A percentile compares a stretch with the other conserved stretches of the same genome.
phyloP scores from a whole-genome alignment of 768 basidiomycete species.

The Naganishia vaughanmartiniae region DNA sequence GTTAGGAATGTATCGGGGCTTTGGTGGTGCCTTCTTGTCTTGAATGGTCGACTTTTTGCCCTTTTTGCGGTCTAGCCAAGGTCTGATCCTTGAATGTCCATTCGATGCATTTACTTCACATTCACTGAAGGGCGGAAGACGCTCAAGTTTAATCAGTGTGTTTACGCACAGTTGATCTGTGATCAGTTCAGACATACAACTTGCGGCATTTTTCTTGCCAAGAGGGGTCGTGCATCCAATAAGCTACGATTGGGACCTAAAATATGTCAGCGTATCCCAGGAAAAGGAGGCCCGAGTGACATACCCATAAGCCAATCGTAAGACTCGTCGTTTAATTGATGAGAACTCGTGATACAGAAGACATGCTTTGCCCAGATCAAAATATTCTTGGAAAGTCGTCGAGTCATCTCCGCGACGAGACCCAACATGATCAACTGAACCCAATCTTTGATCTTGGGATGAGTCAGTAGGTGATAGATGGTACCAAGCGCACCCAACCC shows the following conservation, averaged over 20 bases:
- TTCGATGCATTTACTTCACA: background rate
- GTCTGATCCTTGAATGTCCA: background rate
- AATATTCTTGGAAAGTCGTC: constrained; percentile 8
- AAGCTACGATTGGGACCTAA: background rate
- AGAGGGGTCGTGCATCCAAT: constrained; percentile 15
- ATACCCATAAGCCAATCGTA: constrained; percentile 31
- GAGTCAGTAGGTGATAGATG: constrained; percentile 1
- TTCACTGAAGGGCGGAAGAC: background rate
- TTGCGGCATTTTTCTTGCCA: constrained; percentile 21
- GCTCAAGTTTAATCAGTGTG: background rate
- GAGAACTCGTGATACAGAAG: constrained; percentile 14
- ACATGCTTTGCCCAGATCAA: constrained; percentile 5
- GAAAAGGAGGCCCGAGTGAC: background rate
- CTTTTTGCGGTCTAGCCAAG: constrained; percentile 1
- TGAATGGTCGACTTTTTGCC: background rate
- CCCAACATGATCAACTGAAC: constrained; percentile 26
- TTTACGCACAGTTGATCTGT: background rate
- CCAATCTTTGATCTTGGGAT: constrained; percentile 29
- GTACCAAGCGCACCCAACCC: constrained; percentile 1
- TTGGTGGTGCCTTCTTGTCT: constrained; percentile 10
- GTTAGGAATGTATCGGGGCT: background rate
- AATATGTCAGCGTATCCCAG: background rate
- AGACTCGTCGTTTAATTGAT: constrained; percentile 14
- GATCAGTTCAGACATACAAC: background rate
- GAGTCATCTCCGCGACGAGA: constrained; percentile 27